Percentiles rank a stretch among this genome's conserved stretches.
phyloP scores from a whole-genome alignment of 768 basidiomycete species.

The Porpolomopsis calyptriformis region DNA sequence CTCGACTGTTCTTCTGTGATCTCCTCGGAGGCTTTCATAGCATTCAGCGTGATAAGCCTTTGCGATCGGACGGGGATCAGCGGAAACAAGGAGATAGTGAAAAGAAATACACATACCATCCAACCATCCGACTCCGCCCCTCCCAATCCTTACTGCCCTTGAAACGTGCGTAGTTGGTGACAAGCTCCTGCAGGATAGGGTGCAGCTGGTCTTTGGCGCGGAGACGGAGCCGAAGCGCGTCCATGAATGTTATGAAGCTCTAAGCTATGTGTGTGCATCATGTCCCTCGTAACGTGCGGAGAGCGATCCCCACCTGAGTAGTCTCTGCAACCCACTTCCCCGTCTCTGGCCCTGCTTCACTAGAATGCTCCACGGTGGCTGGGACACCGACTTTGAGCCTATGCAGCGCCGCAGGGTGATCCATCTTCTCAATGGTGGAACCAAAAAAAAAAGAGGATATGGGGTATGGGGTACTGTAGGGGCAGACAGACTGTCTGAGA shows the following conservation, averaged over 20 bases:
- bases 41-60: constrained; percentile 93
- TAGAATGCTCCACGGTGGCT: constrained; percentile 92
- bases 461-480: background rate
- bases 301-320: constrained; percentile 58
- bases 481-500: constrained; percentile 6
- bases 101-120: constrained; percentile 67
- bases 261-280: constrained; percentile 19
- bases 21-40: constrained; percentile 95
- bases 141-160: constrained; percentile 96
- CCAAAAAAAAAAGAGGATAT: background rate
- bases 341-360: constrained; percentile 84
- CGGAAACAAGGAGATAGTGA: background rate
- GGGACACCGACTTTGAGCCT: constrained; percentile 87
- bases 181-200: constrained; percentile 89
- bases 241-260: constrained; percentile 99
- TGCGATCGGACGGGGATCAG: background rate
- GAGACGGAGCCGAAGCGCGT: constrained; percentile 83
- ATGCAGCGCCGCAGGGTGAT: constrained; percentile 86
- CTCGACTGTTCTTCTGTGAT: constrained; percentile 91
- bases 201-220: constrained; percentile 97
- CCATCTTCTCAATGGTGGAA: constrained; percentile 59
- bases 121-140: constrained; percentile 85
- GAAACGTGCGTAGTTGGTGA: constrained; percentile 87
- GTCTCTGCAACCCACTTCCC: constrained; percentile 98
- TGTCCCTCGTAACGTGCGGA: no score